Percentiles rank a stretch among this genome's conserved stretches.
These are phyloP conservation scores for Xenosphaeropsis pyriputrescens DNA, from an alignment of 2,329 filamentous ascomycete genomes.

Conservation along the genomic window DNA sequence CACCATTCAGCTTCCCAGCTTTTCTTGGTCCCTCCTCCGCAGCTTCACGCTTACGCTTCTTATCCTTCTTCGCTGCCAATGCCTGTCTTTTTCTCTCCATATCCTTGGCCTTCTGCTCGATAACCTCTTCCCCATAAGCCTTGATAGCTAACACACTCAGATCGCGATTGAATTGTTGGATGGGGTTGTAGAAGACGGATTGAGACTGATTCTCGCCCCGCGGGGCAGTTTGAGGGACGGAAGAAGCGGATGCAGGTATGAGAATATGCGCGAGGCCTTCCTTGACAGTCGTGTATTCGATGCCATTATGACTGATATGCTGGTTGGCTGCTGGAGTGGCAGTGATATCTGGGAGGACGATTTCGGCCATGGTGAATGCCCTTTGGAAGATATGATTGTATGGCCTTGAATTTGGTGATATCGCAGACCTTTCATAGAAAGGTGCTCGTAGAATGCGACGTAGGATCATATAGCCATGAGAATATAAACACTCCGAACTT, in stretches of 20 bases:
- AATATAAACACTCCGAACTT: not conserved
- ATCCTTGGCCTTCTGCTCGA: slow-evolving; percentile 28
- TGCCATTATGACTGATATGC: slow-evolving; percentile 26
- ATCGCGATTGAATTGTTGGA: slow-evolving; percentile 97
- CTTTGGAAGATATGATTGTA: not conserved
- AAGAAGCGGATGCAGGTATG: slow-evolving; percentile 36
- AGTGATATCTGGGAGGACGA: slow-evolving; percentile 10
- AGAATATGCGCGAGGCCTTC: slow-evolving; percentile 58
- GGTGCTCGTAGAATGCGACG: not conserved
- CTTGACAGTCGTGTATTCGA: slow-evolving; percentile 42
- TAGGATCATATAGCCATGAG: not conserved
- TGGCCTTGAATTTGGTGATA: not conserved
- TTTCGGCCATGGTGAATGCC: not conserved
- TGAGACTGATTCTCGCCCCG: slow-evolving; percentile 44
- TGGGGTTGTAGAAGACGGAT: slow-evolving; percentile 96
- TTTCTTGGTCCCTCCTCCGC: slow-evolving; percentile 18
- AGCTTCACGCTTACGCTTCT: slow-evolving; percentile 27
- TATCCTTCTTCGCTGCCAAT: slow-evolving; percentile 20
- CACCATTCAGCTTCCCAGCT: slow-evolving; percentile 16
- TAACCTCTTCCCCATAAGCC: slow-evolving; percentile 61
- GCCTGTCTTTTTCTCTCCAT: slow-evolving; percentile 25
- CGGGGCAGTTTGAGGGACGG: slow-evolving; percentile 24
- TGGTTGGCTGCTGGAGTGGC: slow-evolving; percentile 15
- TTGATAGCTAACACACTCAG: slow-evolving; percentile 86
- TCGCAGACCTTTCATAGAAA: not conserved